Base-by-base conservation (phyloP, 2,329 filamentous ascomycete genomes). In the Penicillium verrucosum region DNA sequence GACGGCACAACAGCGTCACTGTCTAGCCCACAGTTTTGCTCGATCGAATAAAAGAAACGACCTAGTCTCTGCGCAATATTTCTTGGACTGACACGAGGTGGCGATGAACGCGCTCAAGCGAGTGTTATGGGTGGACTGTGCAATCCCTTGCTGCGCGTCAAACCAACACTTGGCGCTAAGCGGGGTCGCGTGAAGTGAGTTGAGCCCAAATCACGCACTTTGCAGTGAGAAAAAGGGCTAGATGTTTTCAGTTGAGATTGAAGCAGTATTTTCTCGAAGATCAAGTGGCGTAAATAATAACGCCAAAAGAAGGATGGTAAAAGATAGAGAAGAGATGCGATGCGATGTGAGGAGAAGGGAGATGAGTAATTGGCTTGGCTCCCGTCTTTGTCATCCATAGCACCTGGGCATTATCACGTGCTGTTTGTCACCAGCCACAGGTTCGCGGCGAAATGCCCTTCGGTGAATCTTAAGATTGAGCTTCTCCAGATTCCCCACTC, bases 11-110 rank as follows among this genome's bases (percentile, higher is more conserved):
- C 51, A 65, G 61, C 60, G 65, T 63, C 62, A 64, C 63, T 63
- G 65, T 65, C 65, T 65, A 57, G 62, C 64, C 66, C 65, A 66
- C 63, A 58, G 63, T 70, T 72, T 70, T 72, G 74, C 69, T 73
- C 65, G 60, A 62, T 66, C 62, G 37, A 51, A 27, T 64, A 62
- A 27, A 64, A 61, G 60, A 65, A 59, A 58, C 57, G 59, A 41
- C 58, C 56, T 59, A 63, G 65, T 52, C 54, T 58, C 59, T 55
- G 65, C 62, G 64, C 59, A 54, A 59, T 43, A 46, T 43, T 34
- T 49, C 53, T 56, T 53, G 37, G 32, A 52, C 29, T 51, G 37
- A 58, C 53, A 54, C 54, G 55, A 55, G 38, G 43, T 59, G 57
- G 58, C 48, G 51, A 60, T 40, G 45, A 54, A 62, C 58, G 59